Conservation (phyloP, 148 eudicot species). For the Fallopia convolvulus region DNA sequence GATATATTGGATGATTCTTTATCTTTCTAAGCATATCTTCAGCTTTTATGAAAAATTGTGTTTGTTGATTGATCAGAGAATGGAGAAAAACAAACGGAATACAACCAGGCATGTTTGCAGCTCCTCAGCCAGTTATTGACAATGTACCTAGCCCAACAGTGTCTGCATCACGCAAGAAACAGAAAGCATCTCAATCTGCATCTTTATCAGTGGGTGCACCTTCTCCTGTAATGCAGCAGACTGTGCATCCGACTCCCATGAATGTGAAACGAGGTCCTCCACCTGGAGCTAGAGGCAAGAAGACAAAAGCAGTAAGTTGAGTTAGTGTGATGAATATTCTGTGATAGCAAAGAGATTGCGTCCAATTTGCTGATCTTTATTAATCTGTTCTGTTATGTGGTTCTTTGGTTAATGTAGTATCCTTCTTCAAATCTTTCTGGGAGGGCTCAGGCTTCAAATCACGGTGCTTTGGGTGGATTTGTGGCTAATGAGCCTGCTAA, state of each 20-base stretch:
- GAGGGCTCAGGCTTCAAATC: conserved; percentile 33
- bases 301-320: conserved; percentile 45
- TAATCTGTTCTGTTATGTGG: conserved; percentile 10
- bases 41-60: conserved; percentile 1
- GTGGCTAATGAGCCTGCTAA: conserved; percentile 29
- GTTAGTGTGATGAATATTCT: neutral
- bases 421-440: conserved; percentile 38
- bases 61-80: conserved; percentile 44
- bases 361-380: neutral
- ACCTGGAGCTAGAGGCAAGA: conserved; percentile 45
- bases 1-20: neutral
- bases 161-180: conserved; percentile 81
- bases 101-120: conserved; percentile 50
- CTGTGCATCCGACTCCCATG: conserved; percentile 49
- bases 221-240: conserved; percentile 40
- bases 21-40: neutral
- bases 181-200: conserved; percentile 54
- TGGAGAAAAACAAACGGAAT: conserved; percentile 78
- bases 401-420: conserved; percentile 24
- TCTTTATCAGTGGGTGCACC: conserved; percentile 67
- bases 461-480: conserved; percentile 30
- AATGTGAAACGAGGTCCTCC: conserved; percentile 45
- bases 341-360: neutral
- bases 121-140: conserved; percentile 59
- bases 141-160: conserved; percentile 72